Evolutionary conservation across 2,329 filamentous ascomycete species (phyloP), one percentile per base, ranked within the genome.

Genomic region (Trichoderma afroharzianum): DNA sequence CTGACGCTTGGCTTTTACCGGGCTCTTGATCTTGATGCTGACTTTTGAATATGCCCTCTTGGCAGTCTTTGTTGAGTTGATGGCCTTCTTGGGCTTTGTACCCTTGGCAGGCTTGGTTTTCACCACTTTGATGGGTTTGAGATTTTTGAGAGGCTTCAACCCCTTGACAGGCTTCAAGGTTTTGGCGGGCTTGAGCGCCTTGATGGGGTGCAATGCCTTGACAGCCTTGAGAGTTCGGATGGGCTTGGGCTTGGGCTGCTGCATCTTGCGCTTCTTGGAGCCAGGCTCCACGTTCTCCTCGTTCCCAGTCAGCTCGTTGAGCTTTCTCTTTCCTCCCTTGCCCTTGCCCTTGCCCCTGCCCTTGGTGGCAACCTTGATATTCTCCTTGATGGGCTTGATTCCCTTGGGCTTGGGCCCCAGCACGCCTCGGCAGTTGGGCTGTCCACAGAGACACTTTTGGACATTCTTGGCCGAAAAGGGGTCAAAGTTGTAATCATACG

Each of bases 401-500:
- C 88, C 87, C 75, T 88, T 87, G 28, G 87, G 85, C 77, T 88
- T 88, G 8, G 89, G 89, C 0, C 89, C 89, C 43, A 91, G 82
- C 24, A 91, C 85, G 55, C 89, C 89, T 70, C 89, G 87, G 79
- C 89, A 91, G 80, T 91, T 91, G 47, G 83, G 79, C 74, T 86
- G 86, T 72, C 88, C 89, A 78, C 89, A 91, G 32, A 91, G 84
- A 79, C 89, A 91, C 78, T 85, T 87, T 79, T 91, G 89, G 62
- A 91, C 88, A 78, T 91, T 91, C 82, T 91, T 91, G 77, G 87
- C 85, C 11, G 88, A 91, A 79, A 91, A 91, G 3, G 89, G 89
- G 77, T 91, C 89, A 77, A 91, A 91, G 79, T 91, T 91, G 84
- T 91, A 91, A 85, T 99, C 96, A 80, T 99, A 99, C 0, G 95